Evolutionary conservation across 2,329 filamentous ascomycete species (phyloP), one percentile per base, ranked within the genome.

Genomic region (Bipolaris zeicola): DNA sequence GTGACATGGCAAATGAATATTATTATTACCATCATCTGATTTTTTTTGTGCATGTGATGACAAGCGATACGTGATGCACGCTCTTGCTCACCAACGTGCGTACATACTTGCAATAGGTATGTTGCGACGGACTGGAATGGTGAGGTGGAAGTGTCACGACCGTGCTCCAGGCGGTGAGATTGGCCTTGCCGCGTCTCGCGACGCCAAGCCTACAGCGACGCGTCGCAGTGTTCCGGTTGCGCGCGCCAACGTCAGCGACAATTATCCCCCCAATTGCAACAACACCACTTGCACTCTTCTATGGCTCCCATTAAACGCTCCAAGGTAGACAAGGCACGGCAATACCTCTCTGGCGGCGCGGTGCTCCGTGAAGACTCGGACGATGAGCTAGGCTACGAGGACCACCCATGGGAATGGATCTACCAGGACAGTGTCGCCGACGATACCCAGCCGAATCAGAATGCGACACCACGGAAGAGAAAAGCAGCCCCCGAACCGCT

Each of bases 331-430:
- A 74, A 79, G 52, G 82, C 81, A 26, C 77, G 80, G 42, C 77
- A 79, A 45, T 79, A 72, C 69, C 80, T 88, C 56, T 83, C 77
- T 58, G 86, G 76, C 63, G 85, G 86, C 43, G 89, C 88, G 28
- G 81, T 92, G 10, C 77, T 81, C 6, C 83, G 89, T 67, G 90
- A 95, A 59, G 89, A 96, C 73, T 96, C 91, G 0, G 92, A 96
- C 73, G 92, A 96, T 75, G 94, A 96, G 74, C 84, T 96, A 24
- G 80, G 80, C 48, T 73, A 77, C 50, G 80, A 82, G 59, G 80
- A 82, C 65, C 75, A 76, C 57, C 80, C 80, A 5, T 83, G 80
- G 80, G 77, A 82, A 68, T 82, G 80, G 79, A 78, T 82, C 24
- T 92, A 94, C 75, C 71, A 74, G 34, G 64, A 70, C 16, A 61